These are phyloP conservation scores for Apiotrichum veenhuisii DNA, from an alignment of 1,284 basidiomycete genomes.

Conservation along the genomic window DNA sequence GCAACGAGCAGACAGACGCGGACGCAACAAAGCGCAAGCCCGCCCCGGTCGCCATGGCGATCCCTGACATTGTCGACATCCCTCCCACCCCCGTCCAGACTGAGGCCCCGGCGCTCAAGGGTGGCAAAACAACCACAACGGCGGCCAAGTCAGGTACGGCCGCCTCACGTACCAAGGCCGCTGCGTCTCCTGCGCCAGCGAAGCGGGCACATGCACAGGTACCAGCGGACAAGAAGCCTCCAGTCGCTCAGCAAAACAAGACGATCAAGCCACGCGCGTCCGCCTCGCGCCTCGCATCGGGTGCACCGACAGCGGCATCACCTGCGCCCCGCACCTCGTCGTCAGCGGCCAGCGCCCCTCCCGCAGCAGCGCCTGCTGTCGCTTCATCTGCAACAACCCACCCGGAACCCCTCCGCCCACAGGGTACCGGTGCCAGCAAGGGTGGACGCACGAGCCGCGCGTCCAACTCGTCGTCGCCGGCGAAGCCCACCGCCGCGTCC, in stretches of 20 bases:
- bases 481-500: slow-evolving; percentile 12
- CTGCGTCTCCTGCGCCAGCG: not conserved
- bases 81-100: slow-evolving; percentile 1
- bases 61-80: not conserved
- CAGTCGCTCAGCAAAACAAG: not conserved
- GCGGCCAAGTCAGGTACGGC: not conserved
- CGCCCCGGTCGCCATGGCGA: not conserved
- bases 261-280: slow-evolving; percentile 1
- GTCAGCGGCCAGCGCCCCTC: not conserved
- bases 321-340: not conserved
- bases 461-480: not conserved
- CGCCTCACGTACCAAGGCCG: not conserved
- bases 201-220: not conserved
- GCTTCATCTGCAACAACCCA: not conserved
- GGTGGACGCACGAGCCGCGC: not conserved
- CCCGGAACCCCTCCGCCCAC: not conserved
- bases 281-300: not conserved
- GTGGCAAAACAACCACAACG: not conserved
- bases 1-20: not conserved
- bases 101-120: not conserved
- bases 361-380: not conserved
- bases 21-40: not conserved
- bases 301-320: not conserved
- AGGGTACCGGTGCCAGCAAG: not conserved
- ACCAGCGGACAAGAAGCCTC: not conserved